phyloP scores from a whole-genome alignment of 768 basidiomycete genomes.

The Porphyrellus cyaneotinctus region DNA sequence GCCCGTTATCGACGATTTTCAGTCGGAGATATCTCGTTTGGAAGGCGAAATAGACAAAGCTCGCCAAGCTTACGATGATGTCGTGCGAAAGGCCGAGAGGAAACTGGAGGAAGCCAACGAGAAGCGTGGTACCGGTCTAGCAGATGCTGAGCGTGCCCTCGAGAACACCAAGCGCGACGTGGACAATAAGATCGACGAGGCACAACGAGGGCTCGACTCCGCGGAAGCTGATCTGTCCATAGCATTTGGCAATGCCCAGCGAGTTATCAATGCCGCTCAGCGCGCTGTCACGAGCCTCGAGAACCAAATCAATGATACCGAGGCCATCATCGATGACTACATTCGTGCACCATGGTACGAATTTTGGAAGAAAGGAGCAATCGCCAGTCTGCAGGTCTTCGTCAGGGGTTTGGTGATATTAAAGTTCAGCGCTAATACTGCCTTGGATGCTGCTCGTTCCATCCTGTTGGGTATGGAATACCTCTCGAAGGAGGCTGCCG shows the following conservation, averaged over 20 bases:
- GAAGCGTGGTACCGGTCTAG: not conserved
- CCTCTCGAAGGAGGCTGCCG: not conserved
- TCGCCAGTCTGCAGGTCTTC: not conserved
- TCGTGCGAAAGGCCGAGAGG: not conserved
- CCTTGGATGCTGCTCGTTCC: not conserved
- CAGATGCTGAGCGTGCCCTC: not conserved
- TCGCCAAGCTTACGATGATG: not conserved
- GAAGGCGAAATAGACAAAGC: not conserved
- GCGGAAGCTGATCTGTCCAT: not conserved
- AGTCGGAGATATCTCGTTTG: not conserved
- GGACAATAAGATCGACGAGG: not conserved
- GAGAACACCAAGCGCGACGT: not conserved
- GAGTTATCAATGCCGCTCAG: not conserved
- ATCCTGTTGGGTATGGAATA: not conserved
- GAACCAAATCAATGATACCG: not conserved
- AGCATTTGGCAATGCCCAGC: not conserved
- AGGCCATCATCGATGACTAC: not conserved
- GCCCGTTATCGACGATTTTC: not conserved
- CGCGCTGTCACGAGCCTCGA: not conserved
- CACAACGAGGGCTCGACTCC: not conserved
- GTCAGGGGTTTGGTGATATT: not conserved
- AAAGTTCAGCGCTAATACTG: not conserved
- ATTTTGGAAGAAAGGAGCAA: not conserved
- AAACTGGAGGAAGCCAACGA: not conserved
- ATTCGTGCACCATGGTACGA: not conserved